Percentiles rank a stretch among this genome's conserved stretches.
These are phyloP conservation scores for Carnegiea gigantea DNA, from an alignment of 179 eudicot genomes.

Conservation along the genomic window DNA sequence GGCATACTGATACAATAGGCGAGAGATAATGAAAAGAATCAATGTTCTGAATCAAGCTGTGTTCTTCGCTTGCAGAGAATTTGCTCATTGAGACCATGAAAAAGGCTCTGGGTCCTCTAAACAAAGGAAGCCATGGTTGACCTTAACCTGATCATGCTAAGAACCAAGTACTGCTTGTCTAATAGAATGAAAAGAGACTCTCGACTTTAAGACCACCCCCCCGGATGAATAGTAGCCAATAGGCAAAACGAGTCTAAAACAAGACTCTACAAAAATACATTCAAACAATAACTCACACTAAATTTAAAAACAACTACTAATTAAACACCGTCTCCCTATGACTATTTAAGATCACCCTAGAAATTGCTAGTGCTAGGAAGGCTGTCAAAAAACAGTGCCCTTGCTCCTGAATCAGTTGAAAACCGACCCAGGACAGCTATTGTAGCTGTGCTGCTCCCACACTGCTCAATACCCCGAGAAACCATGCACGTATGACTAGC, in stretches of 20 bases:
- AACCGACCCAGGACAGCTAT: conserved; percentile 83
- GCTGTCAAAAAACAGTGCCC: conserved; percentile 62
- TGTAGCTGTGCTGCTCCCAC: conserved; percentile 82
- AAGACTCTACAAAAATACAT: no score
- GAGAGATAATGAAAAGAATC: not conserved
- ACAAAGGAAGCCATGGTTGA: not conserved
- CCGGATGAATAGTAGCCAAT: no score
- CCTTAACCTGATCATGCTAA: conserved; percentile 3
- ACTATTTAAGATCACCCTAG: not conserved
- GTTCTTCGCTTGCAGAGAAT: not conserved
- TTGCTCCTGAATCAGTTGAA: conserved; percentile 55
- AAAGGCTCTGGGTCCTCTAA: not conserved
- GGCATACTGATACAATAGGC: conserved; percentile 15
- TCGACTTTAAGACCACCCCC: not conserved
- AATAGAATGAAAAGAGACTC: not conserved
- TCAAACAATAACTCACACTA: no score
- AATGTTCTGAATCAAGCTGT: conserved; percentile 9
- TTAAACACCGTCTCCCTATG: no score
- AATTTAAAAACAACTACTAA: no score
- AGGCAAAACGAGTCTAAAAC: no score
- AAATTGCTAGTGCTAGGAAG: conserved; percentile 39
- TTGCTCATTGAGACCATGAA: conserved; percentile 14
- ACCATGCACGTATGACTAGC: conserved; percentile 95
- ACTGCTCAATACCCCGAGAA: conserved; percentile 84
- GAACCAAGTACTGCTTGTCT: not conserved